Evolutionary conservation across 768 basidiomycete species (phyloP).

Genomic region (Leccinum uliginosum): DNA sequence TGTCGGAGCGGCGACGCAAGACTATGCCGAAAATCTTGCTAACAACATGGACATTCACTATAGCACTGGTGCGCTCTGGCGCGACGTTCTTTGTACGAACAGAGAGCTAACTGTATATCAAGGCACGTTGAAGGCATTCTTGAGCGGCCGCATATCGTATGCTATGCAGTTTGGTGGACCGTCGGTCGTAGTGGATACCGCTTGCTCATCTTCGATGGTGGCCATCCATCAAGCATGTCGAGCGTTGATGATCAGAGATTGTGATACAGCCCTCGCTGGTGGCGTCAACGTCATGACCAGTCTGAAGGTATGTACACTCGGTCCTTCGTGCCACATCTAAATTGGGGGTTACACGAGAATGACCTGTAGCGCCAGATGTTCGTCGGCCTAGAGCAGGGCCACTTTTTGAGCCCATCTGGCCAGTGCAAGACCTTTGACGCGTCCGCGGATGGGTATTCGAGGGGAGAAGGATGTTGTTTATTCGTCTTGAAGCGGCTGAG

Average conservation of each 20-base stretch:
- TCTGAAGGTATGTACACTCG: slow-evolving; percentile 52
- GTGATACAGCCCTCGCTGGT: slow-evolving; percentile 64
- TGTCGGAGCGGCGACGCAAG: slow-evolving; percentile 65
- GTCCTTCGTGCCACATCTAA: background rate
- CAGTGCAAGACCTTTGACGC: slow-evolving; percentile 71
- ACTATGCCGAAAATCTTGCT: slow-evolving; percentile 63
- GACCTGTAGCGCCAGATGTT: slow-evolving; percentile 47
- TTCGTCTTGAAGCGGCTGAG: slow-evolving; percentile 69
- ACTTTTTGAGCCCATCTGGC: slow-evolving; percentile 63
- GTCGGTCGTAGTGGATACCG: slow-evolving; percentile 68
- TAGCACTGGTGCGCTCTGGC: slow-evolving; percentile 47
- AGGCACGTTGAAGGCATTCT: slow-evolving; percentile 64
- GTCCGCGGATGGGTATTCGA: slow-evolving; percentile 69
- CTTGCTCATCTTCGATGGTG: slow-evolving; percentile 67
- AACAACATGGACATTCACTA: slow-evolving; percentile 67
- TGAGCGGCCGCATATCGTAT: slow-evolving; percentile 70
- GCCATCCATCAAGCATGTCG: slow-evolving; percentile 69
- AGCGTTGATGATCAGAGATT: slow-evolving; percentile 59
- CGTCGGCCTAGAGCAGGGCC: slow-evolving; percentile 61
- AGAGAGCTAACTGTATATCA: background rate
- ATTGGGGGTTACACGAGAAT: slow-evolving; percentile 1
- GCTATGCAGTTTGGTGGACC: slow-evolving; percentile 66
- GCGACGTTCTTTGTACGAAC: background rate
- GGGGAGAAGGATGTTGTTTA: slow-evolving; percentile 65
- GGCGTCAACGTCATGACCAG: slow-evolving; percentile 71